Evolutionary conservation across 139 green algal species (phyloP).

Genomic region (Eudorina sp.): DNA sequence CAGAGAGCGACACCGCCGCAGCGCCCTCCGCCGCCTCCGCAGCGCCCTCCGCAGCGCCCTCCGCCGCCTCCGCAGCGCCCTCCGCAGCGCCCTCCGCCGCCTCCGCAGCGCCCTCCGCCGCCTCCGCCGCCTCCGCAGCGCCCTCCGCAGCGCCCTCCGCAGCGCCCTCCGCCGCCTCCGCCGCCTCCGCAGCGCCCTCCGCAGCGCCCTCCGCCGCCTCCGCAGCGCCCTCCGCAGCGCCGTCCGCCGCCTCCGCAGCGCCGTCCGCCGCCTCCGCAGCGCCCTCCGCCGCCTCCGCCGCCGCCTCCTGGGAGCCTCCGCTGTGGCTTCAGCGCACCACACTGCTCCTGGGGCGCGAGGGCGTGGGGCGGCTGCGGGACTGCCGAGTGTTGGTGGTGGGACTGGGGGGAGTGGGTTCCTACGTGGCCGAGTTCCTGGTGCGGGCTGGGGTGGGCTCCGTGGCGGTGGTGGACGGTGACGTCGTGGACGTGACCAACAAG

Average conservation of each 20-base stretch:
- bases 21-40: no score
- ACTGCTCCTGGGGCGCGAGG: slow-evolving; percentile 59
- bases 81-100: no score
- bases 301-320: slow-evolving; percentile 1
- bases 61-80: no score
- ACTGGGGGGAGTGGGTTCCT: slow-evolving; percentile 73
- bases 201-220: no score
- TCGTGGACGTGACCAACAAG: slow-evolving; percentile 70
- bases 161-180: no score
- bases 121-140: background rate
- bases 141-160: no score
- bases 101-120: background rate
- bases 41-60: background rate
- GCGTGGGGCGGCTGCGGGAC: slow-evolving; percentile 40
- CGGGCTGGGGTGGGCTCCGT: slow-evolving; percentile 59
- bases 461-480: slow-evolving; percentile 65
- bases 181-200: no score
- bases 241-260: no score
- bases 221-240: no score
- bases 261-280: no score
- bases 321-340: slow-evolving; percentile 60
- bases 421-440: slow-evolving; percentile 68
- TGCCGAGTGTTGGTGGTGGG: slow-evolving; percentile 72
- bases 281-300: no score
- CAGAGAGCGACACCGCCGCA: no score